These are phyloP conservation scores for Cordyceps cicadae DNA, from an alignment of 2,329 filamentous ascomycete species.

Conservation along the genomic window DNA sequence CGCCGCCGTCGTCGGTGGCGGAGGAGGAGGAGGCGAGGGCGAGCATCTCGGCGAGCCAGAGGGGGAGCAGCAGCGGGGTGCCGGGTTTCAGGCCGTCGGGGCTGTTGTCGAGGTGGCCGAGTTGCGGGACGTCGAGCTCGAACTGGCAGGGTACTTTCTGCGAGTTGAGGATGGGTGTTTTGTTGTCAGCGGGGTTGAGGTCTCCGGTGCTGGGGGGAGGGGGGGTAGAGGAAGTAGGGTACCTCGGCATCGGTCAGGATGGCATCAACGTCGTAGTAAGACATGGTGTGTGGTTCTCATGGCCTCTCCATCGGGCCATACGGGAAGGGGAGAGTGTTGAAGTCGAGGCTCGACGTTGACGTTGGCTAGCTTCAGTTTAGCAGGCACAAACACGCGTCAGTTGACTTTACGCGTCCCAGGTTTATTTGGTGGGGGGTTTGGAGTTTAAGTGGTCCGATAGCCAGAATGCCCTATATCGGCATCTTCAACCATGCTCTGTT, in stretches of 20 bases:
- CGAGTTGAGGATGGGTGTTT: not conserved
- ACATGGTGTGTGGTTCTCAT: conserved; percentile 34
- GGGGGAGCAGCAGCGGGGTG: conserved; percentile 71
- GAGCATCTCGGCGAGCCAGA: conserved; percentile 94
- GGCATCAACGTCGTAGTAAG: conserved; percentile 77
- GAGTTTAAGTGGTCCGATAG: not conserved
- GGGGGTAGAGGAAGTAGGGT: conserved; percentile 19
- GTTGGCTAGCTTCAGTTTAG: not conserved
- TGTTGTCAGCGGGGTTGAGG: not conserved
- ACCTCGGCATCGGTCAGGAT: conserved; percentile 81
- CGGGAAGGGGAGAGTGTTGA: not conserved
- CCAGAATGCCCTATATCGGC: no score
- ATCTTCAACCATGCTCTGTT: no score
- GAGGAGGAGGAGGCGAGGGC: conserved; percentile 58
- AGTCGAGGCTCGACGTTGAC: not conserved
- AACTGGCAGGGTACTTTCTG: conserved; percentile 96
- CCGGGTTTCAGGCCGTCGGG: conserved; percentile 64
- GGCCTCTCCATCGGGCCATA: not conserved
- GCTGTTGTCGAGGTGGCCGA: conserved; percentile 85
- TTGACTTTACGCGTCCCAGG: not conserved
- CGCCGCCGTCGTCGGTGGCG: no score
- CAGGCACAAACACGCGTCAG: conserved; percentile 1
- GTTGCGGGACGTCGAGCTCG: conserved; percentile 75
- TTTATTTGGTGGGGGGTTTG: conserved; percentile 1
- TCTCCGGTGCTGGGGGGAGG: not conserved